Base-by-base conservation (phyloP, 192 early-diverging fungal species). In the Nowakowskiella sp. region DNA sequence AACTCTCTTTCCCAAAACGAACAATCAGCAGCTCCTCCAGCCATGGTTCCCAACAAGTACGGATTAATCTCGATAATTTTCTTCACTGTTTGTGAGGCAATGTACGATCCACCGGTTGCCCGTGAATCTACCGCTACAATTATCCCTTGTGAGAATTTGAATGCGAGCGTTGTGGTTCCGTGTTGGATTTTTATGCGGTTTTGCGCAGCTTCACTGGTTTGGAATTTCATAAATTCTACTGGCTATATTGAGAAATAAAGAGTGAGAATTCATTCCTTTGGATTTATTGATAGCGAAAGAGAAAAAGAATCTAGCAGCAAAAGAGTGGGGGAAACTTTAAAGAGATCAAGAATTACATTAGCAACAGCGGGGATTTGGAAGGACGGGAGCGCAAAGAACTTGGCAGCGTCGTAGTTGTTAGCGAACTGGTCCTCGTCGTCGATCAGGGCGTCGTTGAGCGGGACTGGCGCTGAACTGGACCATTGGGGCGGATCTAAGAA, bases 41-140 rank as follows among this genome's bases (percentile, higher is more conserved):
- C 96, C 90, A 99, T 94, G 9, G 96, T 99, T 30, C 94, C 96
- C 31, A 99, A 74, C 53, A 99, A 73, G 60, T 91, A 96, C 39
- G 90, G 91, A 72, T 97, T 99, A 60, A 99, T 99, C 62, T 99
- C 94, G 67, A 99, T 96, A 10, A 99, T 85, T 70, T 99, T 99
- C 60, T 95, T 97, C 28, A 99, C 92, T 19, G 83, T 84, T 68
- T 93, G 90, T 30, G 93, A 92, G 33, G 89, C 87, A 68, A 92
- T 89, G 70, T 89, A 90, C 26, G 70, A 76, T 55, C 96, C 96
- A 55, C 83, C 75, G 9, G 94, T 91, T 22, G 96, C 96, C 57
- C 96, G 82, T 39, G 94, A 99, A 74, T 99, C 96, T 6, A 90
- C 90, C 9, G 89, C 87, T 24, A 99, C 89, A 36, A 99, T 78